Base-by-base conservation (phyloP, 208 protist genomes). In the Naegleria lovaniensis region DNA sequence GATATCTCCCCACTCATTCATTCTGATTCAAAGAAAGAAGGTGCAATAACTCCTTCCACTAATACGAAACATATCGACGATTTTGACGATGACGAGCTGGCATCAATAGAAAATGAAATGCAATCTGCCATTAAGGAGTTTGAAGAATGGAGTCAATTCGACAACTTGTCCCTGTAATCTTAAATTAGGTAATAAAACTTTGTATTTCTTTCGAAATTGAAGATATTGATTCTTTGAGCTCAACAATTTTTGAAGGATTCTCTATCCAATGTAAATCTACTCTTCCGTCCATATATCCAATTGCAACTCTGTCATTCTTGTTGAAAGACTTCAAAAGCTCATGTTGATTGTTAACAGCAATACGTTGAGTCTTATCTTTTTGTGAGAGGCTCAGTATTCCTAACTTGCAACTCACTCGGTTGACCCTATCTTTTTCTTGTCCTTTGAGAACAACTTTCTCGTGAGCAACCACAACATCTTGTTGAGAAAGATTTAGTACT, bases 251-350 rank as follows among this genome's bases (percentile, higher is more conserved):
- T 19, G 29, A 79, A 36, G 67, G 25, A 7, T 6, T 13, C 0
- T 79, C 29, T 13, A 36, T 33, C 67, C 67, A 79, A 79, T 85
- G 83, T 33, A 85, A 85, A 85, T 85, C 83, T 2, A 85, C 33
- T 22, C 38, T 43, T 43, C 83, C 83, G 0, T 85, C 38, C 2
- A 6, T 33, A 19, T 85, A 85, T 43, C 83, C 83, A 43, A 85
- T 85, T 25, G 39, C 83, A 4, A 85, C 15, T 43, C 16, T 51
- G 83, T 85, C n/a, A 43, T 85, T 85, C 38, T 33, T 41, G 33
- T 33, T 41, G 11, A 84, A 11, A 9, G 38, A 15, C 29, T 84
- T 84, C 33, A 41, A 22, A 15, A 84, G 33, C 5, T 40, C 33
- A 3, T 19, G 76, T 40, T 84, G 76, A 16, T 84, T 16, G 6